These are phyloP conservation scores for Ceratocystis cacaofunesta DNA, from an alignment of 2,329 filamentous ascomycete genomes.

Conservation along the genomic window DNA sequence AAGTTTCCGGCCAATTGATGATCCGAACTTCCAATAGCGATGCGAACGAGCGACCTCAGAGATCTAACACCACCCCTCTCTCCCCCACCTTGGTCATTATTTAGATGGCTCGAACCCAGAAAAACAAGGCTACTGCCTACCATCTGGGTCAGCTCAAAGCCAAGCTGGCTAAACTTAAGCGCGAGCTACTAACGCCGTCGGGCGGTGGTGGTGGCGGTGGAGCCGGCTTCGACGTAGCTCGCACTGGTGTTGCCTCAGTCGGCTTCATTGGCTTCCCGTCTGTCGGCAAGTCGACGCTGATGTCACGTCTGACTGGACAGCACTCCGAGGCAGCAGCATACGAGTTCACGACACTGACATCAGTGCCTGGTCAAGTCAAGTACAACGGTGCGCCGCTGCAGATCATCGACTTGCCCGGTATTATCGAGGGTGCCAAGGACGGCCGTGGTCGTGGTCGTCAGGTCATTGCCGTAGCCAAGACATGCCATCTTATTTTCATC, in stretches of 20 bases:
- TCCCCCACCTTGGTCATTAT: conserved; percentile 18
- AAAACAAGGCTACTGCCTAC: conserved; percentile 90
- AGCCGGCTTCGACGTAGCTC: conserved; percentile 88
- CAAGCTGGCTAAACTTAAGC: conserved; percentile 94
- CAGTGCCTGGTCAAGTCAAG: conserved; percentile 85
- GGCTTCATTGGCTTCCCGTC: conserved; percentile 98
- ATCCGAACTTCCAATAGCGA: not conserved
- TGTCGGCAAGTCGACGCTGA: conserved; percentile 94
- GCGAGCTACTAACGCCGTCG: conserved; percentile 78
- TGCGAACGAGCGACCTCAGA: not conserved
- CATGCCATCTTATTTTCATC: conserved; percentile 96
- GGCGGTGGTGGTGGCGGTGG: conserved; percentile 74
- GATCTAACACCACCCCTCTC: conserved; percentile 10
- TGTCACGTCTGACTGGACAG: conserved; percentile 87
- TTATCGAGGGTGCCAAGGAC: conserved; percentile 96
- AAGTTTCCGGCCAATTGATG: conserved; percentile 25
- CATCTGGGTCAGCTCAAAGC: conserved; percentile 95
- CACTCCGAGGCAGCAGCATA: conserved; percentile 96
- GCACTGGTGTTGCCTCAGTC: conserved; percentile 92
- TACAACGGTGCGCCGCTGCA: conserved; percentile 97
- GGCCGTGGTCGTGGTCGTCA: conserved; percentile 94
- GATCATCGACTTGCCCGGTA: conserved; percentile 96
- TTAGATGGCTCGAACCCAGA: conserved; percentile 90
- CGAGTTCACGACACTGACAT: conserved; percentile 96
- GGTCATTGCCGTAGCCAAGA: conserved; percentile 97